These are phyloP conservation scores for Globisporangium rhizosaccharum DNA, from an alignment of 352 stramenopile genomes.

Conservation along the genomic window DNA sequence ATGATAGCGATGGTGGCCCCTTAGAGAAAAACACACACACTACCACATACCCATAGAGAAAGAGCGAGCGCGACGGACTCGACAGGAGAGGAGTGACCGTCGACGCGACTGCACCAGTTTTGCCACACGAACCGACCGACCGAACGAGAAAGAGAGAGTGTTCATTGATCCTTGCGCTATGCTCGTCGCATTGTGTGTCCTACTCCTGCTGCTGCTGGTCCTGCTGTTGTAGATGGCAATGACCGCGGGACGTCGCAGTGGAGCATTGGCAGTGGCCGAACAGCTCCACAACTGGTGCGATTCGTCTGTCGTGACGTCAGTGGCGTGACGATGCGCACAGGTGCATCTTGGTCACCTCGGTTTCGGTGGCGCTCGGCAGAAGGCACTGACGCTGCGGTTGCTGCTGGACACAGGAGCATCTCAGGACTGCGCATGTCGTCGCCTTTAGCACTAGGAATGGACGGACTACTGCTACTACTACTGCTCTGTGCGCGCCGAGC, in stretches of 20 bases:
- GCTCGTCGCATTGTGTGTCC: not conserved
- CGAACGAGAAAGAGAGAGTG: too few relatives aligned
- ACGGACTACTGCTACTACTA: not conserved
- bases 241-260: not conserved
- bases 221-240: not conserved
- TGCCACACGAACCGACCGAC: not conserved
- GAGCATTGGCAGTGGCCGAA: conserved; percentile 5
- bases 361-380: not conserved
- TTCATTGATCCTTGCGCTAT: too few relatives aligned
- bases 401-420: conserved; percentile 13
- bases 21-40: not conserved
- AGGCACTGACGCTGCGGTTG: conserved; percentile 3
- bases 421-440: conserved; percentile 43
- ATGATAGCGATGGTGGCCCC: not conserved
- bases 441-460: conserved; percentile 24
- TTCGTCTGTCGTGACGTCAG: conserved; percentile 7
- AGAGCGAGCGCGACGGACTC: too few relatives aligned
- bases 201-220: not conserved
- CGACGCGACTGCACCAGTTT: not conserved
- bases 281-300: conserved; percentile 13
- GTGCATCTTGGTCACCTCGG: not conserved
- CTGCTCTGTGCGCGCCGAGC: conserved; percentile 13
- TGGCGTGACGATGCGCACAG: not conserved
- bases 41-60: not conserved
- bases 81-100: not conserved